A percentile compares a stretch with the other conserved stretches of the same genome.
Evolutionary conservation across 2,329 filamentous ascomycete genomes (phyloP).

Genomic region (Atkinsonella texensis): DNA sequence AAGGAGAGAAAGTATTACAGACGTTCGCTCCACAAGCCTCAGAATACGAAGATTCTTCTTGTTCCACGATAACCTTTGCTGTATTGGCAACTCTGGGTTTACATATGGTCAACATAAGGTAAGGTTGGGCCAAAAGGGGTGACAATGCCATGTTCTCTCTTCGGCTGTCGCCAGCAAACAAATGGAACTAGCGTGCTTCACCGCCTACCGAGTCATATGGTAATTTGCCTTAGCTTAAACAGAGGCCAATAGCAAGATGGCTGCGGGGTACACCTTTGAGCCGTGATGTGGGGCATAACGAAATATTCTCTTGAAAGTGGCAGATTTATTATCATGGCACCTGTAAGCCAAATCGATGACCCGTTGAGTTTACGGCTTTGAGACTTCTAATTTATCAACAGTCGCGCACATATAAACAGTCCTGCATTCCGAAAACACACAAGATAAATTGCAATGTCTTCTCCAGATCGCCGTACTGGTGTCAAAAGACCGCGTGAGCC

Average conservation of each 20-base stretch:
- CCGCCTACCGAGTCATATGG: neutral
- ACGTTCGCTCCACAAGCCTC: neutral
- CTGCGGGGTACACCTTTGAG: neutral
- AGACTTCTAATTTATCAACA: too few relatives aligned
- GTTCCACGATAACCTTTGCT: too few relatives aligned
- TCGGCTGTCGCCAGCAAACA: too few relatives aligned
- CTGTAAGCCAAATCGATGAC: neutral
- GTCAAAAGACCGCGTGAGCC: slow-evolving; percentile 32
- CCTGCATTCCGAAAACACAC: too few relatives aligned
- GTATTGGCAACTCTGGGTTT: too few relatives aligned
- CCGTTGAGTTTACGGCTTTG: too few relatives aligned
- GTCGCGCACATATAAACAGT: too few relatives aligned
- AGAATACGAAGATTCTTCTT: neutral
- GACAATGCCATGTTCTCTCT: too few relatives aligned
- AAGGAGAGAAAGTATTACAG: neutral
- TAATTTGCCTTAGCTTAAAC: neutral
- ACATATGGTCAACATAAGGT: too few relatives aligned
- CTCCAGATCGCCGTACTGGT: slow-evolving; percentile 27
- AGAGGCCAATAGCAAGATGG: neutral
- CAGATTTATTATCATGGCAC: too few relatives aligned
- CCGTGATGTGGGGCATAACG: neutral
- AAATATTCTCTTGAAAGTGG: slow-evolving; percentile 1
- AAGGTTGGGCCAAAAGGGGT: too few relatives aligned
- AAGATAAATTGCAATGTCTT: slow-evolving; percentile 21
- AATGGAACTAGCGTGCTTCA: neutral